These are phyloP conservation scores for Trichoderma breve DNA, from an alignment of 2,329 filamentous ascomycete genomes.

Conservation along the genomic window DNA sequence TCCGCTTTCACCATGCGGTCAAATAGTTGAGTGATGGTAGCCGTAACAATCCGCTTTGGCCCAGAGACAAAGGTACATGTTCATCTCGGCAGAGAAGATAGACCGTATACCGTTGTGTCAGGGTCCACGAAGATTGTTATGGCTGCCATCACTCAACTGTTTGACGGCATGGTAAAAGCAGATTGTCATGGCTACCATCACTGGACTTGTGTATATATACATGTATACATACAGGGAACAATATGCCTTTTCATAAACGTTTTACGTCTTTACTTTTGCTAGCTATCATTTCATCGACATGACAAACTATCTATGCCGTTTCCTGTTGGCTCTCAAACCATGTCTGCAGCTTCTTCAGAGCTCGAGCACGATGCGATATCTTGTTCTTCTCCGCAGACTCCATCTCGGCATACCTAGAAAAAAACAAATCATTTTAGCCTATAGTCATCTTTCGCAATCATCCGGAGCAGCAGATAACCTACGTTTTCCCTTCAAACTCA, in stretches of 20 bases:
- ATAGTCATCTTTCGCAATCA: not conserved
- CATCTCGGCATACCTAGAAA: slow-evolving; percentile 84
- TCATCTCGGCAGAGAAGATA: not conserved
- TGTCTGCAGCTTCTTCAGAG: slow-evolving; percentile 78
- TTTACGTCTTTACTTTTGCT: not conserved
- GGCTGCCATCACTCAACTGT: not conserved
- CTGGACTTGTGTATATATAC: not conserved
- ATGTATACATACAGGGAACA: not conserved
- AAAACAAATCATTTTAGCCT: not conserved
- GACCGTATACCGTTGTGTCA: not conserved
- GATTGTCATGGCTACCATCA: not conserved
- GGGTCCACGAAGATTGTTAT: not conserved
- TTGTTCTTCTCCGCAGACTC: slow-evolving; percentile 82
- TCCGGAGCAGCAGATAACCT: slow-evolving; percentile 30
- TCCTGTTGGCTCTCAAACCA: slow-evolving; percentile 57
- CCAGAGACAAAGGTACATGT: not conserved
- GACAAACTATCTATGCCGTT: not conserved
- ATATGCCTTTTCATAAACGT: not conserved
- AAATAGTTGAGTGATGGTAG: not conserved
- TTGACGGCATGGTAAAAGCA: not conserved
- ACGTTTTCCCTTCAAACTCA: slow-evolving; percentile 86
- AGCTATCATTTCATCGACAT: not conserved
- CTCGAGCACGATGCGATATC: slow-evolving; percentile 86
- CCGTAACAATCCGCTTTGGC: not conserved
- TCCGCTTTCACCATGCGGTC: not conserved